Base-by-base conservation (phyloP, 2,329 filamentous ascomycete species). In the Alternaria sp. region DNA sequence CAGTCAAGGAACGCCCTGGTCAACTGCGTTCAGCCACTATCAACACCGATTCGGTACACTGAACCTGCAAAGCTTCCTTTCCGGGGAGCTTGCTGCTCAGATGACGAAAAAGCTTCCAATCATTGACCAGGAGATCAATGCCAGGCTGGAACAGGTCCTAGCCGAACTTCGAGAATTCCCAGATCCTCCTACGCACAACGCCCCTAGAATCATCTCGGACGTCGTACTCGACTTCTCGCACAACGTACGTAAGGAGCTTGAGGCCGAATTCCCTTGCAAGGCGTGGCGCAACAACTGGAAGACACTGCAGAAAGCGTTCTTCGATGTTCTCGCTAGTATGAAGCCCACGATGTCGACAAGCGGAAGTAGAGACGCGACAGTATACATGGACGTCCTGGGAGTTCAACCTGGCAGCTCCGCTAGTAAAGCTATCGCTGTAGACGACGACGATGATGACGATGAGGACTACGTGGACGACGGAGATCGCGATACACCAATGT, bases 191-290 rank as follows among this genome's bases (percentile, higher is more conserved):
- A 79, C 79, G 0, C 79, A 82, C 0, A 92, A 93, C 46, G 87
- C 93, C 0, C 86, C 89, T n/a, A 82, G 89, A 0, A 87, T 89
- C 10, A 85, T 96, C 0, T 85, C 85, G 20, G 85, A 85, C 2
- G 87, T 88, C 11, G 75, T 95, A 83, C 12, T 81, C 81, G 0
- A 44, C 12, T 89, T 95, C 64, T 85, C 87, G 0, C 79, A 82
- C 0, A 74, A 82, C 0, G 83, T 93, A 1, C 82, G 85, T 5
- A 79, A 82, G 0, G 82, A 88, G 1, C 79, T 92, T 6, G 82
- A 85, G 20, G 84, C 88, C 8, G 84, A 85, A 0, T 75, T 75
- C 2, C 71, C 76, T 0, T 63, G 74, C 4, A 81, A 81, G n/a
- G 63, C 75, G 0, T 82, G 87, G 60, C 78, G 81, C 8, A 82